A percentile compares a stretch with the other conserved stretches of the same genome.
These are phyloP conservation scores for Solanum arcanum DNA, from an alignment of 257 asterid genomes.

Conservation along the genomic window DNA sequence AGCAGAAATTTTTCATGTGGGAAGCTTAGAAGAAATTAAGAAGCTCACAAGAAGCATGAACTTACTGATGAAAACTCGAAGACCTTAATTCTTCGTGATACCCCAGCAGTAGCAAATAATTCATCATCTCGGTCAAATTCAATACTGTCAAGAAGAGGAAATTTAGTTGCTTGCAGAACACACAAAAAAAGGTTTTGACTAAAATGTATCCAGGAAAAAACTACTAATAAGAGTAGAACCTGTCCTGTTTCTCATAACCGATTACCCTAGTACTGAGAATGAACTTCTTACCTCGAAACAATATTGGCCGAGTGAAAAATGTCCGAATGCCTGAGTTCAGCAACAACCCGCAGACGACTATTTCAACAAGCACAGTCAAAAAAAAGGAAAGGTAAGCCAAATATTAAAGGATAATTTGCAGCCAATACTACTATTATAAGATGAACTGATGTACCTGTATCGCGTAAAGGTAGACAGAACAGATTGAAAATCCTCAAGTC, in stretches of 20 bases:
- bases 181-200: not conserved
- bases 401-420: not conserved
- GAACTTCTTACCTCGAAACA: constrained; percentile 50
- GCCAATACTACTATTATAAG: not conserved
- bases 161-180: not conserved
- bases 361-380: not conserved
- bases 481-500: constrained; percentile 70
- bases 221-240: not conserved
- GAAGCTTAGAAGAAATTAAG: not conserved
- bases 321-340: constrained; percentile 81
- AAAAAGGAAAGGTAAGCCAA: not conserved
- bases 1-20: not conserved
- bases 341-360: constrained; percentile 72
- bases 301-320: constrained; percentile 80
- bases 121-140: constrained; percentile 79
- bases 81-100: constrained; percentile 62
- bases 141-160: constrained; percentile 39
- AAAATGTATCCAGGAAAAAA: not conserved
- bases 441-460: constrained; percentile 40
- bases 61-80: constrained; percentile 61
- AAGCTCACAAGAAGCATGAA: not conserved
- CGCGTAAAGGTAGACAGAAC: constrained; percentile 53
- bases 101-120: constrained; percentile 83
- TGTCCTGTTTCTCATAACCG: not conserved
- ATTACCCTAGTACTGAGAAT: not conserved